Evolutionary conservation across 2,329 filamentous ascomycete species (phyloP), one percentile per base, ranked within the genome.

Genomic region (Cercospora zeina): DNA sequence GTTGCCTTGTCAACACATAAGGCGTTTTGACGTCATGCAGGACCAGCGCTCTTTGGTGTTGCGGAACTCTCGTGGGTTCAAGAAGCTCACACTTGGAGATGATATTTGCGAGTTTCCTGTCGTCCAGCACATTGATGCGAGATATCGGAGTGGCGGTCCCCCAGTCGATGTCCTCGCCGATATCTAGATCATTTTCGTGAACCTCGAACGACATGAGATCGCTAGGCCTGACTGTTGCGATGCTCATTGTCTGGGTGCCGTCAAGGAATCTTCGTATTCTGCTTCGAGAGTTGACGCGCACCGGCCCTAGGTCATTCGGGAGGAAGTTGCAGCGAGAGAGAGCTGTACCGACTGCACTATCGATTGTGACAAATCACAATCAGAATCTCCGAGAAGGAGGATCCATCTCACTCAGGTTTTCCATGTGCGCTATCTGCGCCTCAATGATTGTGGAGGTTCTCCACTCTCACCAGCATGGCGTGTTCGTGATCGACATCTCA

Each of bases 91-190:
- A 61, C 53, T 63, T 65, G 16, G 58, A 62, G 13, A 62, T 61
- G 2, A 56, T 59, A 27, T 30, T 59, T 11, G 54, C 54, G 16
- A 65, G 58, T 54, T 67, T 63, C 53, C 59, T 53, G 19, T 64
- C 65, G 16, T 62, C 54, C 16, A 66, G 45, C n/a, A 64, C 58
- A 37, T 65, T 60, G 24, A 62, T 47, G 24, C 47, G 54, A 33
- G 61, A 64, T 37, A 65, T 56, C 7, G 65, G 65, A 8, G 65
- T 67, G 27, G 62, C 65, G 11, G 64, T 66, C 2, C 65, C 65
- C 65, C 65, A 67, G 54, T 67, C 64, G 16, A 67, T 55, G 30
- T 64, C 59, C 39, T 65, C 58, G 13, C 54, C 53, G 21, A 63
- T 49, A 24, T 63, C 61, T 11, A 54, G 14, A 16, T 51, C 34